Evolutionary conservation across 1,284 basidiomycete genomes (phyloP).

Genomic region (Fomitopsis pinicola): DNA sequence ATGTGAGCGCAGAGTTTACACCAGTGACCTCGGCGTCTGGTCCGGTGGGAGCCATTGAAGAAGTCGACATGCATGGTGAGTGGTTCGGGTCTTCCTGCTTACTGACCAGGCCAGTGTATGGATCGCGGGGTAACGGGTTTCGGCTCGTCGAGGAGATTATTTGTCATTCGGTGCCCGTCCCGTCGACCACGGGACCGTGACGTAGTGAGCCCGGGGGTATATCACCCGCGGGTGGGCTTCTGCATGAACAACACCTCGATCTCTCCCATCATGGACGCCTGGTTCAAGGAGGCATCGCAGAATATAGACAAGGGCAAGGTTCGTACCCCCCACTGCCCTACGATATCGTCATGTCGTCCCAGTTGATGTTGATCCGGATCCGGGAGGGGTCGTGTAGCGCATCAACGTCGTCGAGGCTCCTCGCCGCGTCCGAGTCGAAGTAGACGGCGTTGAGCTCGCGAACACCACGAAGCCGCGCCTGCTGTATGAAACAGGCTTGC

Average conservation of each 20-base stretch:
- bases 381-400: slow-evolving; percentile 34
- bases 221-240: background rate
- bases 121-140: too few species aligned
- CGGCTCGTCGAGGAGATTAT: too few species aligned
- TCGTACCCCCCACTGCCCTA: background rate
- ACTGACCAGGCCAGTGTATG: too few species aligned
- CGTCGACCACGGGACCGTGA: background rate
- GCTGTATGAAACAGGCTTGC: slow-evolving; percentile 55
- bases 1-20: too few species aligned
- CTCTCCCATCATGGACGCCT: slow-evolving; percentile 42
- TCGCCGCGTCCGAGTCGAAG: slow-evolving; percentile 53
- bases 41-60: too few species aligned
- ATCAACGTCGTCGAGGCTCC: slow-evolving; percentile 59
- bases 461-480: slow-evolving; percentile 51
- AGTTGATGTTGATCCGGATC: background rate
- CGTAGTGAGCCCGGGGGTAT: background rate
- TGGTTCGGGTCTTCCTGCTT: too few species aligned
- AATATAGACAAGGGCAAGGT: slow-evolving; percentile 71
- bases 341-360: background rate
- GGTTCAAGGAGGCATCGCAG: slow-evolving; percentile 67
- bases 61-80: too few species aligned
- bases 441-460: slow-evolving; percentile 58
- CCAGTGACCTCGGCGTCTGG: too few species aligned
- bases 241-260: background rate
- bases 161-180: too few species aligned